Conservation (phyloP, 2,329 filamentous ascomycete species). For the Coniochaeta pulveracea region DNA sequence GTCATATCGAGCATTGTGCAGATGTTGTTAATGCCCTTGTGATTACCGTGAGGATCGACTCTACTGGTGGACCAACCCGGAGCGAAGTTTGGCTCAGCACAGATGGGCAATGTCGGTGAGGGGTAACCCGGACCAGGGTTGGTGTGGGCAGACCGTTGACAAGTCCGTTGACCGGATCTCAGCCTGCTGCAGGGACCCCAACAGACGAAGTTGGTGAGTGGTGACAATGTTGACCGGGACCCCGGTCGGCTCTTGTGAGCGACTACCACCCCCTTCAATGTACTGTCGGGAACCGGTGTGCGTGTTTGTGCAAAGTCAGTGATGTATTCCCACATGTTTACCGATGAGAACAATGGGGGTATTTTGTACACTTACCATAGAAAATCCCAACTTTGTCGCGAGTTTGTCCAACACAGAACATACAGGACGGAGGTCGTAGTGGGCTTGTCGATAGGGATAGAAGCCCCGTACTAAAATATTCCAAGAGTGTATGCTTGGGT, state of each 20-base stretch:
- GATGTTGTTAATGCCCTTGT: background rate
- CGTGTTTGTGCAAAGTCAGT: too few species aligned
- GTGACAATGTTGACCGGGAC: background rate
- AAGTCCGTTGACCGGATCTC: background rate
- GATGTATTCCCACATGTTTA: background rate
- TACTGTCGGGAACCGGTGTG: background rate
- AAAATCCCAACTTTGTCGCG: background rate
- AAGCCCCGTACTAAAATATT: background rate
- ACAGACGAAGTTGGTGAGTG: background rate
- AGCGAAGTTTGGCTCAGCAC: background rate
- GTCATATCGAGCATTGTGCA: background rate
- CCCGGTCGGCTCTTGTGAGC: background rate
- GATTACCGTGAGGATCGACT: too few species aligned
- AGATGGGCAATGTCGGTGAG: conserved; percentile 3
- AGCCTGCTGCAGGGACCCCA: background rate
- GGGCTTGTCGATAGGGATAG: background rate
- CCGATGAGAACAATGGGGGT: background rate
- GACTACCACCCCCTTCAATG: background rate
- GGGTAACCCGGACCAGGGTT: conserved; percentile 2
- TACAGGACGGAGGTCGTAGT: background rate
- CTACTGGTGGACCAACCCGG: conserved; percentile 1
- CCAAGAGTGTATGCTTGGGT: background rate
- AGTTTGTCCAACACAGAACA: background rate
- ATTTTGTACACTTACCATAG: too few species aligned
- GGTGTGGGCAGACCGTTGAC: background rate